A percentile compares a stretch with the other conserved stretches of the same genome.
Evolutionary conservation across 2,329 filamentous ascomycete species (phyloP).

Genomic region (Talaromyces islandicus): DNA sequence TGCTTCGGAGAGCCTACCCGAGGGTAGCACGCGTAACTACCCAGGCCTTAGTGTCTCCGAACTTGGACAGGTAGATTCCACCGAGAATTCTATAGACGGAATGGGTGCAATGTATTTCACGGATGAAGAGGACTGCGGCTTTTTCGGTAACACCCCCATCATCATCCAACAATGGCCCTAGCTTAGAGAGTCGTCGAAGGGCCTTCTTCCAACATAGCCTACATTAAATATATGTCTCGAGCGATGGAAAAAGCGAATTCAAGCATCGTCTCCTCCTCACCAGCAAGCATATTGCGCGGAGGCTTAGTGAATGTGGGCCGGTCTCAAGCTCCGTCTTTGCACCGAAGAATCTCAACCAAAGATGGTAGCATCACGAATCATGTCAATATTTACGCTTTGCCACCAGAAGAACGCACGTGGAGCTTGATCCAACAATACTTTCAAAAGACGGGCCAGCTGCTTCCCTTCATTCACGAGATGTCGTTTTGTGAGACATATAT

Average conservation of each 20-base stretch:
- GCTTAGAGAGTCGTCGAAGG: conserved; percentile 15
- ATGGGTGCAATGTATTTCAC: conserved; percentile 27
- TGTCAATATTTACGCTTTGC: conserved; percentile 26
- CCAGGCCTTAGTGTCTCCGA: neutral
- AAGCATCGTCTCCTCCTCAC: neutral
- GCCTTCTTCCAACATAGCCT: conserved; percentile 39
- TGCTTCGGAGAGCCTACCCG: too few species aligned
- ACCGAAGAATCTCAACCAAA: neutral
- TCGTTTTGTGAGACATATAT: conserved; percentile 30
- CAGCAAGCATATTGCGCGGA: neutral
- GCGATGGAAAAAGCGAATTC: conserved; percentile 16
- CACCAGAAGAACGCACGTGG: conserved; percentile 21
- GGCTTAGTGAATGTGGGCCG: neutral
- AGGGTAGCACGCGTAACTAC: neutral
- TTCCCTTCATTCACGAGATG: conserved; percentile 35
- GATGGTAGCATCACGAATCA: neutral
- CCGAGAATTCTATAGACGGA: conserved; percentile 19
- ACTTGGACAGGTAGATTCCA: conserved; percentile 2
- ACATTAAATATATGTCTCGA: conserved; percentile 32
- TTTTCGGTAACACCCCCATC: conserved; percentile 22
- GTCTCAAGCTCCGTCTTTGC: neutral
- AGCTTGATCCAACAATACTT: conserved; percentile 33
- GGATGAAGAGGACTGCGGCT: conserved; percentile 28
- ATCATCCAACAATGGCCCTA: neutral
- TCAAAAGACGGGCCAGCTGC: conserved; percentile 30